Evolutionary conservation across 805 yeast genomes (phyloP), one percentile per base, ranked within the genome.

Genomic region (Kodamaea leandrae): DNA sequence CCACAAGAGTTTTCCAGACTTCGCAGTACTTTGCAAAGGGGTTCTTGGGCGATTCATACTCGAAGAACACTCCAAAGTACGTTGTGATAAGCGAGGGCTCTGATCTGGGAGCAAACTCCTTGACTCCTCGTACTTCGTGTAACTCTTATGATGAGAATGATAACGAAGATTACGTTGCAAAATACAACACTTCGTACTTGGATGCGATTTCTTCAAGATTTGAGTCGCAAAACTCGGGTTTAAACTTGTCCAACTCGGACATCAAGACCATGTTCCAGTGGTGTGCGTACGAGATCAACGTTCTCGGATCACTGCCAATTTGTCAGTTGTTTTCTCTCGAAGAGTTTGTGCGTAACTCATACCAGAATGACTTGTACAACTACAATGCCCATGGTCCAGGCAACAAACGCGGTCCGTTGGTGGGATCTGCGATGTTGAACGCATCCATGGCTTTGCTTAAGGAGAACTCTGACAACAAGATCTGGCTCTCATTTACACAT

Each of bases 401-500:
- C 29, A 66, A 79, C 51, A 71, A 77, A 33, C 57, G 73, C 40
- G 74, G 81, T 8, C 69, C 72, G 18, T 73, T 79, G 4, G 68
- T 79, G 23, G 91, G 89, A 2, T 73, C 81, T 0, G 77, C 79
- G 8, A 58, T 74, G 47, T 61, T 68, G 42, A 68, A 72, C 27
- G 72, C 76, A 32, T 66, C 76, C 6, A 64, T 79, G 44, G 63
- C 69, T n/a, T 66, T 74, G 43, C 63, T 80, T 45, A 13, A 13
- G 19, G 71, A 73, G 30, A 40, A 46, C 42, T 74, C 76, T 21
- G 54, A 58, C 10, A 73, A 71, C 44, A 81, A 74, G 39, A 67
- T 83, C 38, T 81, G 81, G 68, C 66, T 83, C 49, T 82, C 79
- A 51, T 82, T 85, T 66, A 71, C 86, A 12, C 95, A 86, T 54